A percentile compares a stretch with the other conserved stretches of the same genome.
These are phyloP conservation scores for Mycogone perniciosa DNA, from an alignment of 2,329 filamentous ascomycete genomes.

Conservation along the genomic window DNA sequence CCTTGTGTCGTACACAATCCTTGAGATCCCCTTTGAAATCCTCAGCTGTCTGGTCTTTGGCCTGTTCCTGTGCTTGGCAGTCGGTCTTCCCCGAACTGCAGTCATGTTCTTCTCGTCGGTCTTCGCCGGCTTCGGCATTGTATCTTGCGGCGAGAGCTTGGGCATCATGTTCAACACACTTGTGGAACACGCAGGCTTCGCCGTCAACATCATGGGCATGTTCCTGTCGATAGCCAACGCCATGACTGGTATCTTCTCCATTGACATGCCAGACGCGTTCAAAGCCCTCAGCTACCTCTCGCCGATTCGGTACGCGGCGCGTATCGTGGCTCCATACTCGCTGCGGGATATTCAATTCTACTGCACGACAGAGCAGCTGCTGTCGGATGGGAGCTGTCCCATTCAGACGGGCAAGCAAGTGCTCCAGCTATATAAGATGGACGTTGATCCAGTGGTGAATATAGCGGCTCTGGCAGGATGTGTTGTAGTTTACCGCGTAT, in stretches of 20 bases:
- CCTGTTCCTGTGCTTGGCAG: conserved; percentile 55
- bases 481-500: conserved; percentile 57
- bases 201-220: conserved; percentile 65
- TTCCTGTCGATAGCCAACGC: conserved; percentile 64
- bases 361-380: conserved; percentile 53
- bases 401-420: conserved; percentile 62
- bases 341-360: conserved; percentile 55
- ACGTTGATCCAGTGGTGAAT: conserved; percentile 55
- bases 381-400: conserved; percentile 56
- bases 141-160: conserved; percentile 68
- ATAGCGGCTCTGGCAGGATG: conserved; percentile 57
- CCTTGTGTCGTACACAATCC: conserved; percentile 59
- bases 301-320: conserved; percentile 63
- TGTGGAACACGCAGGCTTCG: conserved; percentile 67
- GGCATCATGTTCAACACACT: conserved; percentile 77
- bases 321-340: conserved; percentile 61
- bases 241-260: conserved; percentile 65
- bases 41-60: conserved; percentile 59
- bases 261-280: conserved; percentile 61
- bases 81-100: conserved; percentile 56
- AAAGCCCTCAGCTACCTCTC: conserved; percentile 64
- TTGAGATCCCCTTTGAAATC: conserved; percentile 68
- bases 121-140: conserved; percentile 66
- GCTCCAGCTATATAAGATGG: conserved; percentile 58
- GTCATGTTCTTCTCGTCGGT: conserved; percentile 61